A percentile compares a stretch with the other conserved stretches of the same genome.
These are phyloP conservation scores for Cladosporium sp. DNA, from an alignment of 2,329 filamentous ascomycete species.

Conservation along the genomic window DNA sequence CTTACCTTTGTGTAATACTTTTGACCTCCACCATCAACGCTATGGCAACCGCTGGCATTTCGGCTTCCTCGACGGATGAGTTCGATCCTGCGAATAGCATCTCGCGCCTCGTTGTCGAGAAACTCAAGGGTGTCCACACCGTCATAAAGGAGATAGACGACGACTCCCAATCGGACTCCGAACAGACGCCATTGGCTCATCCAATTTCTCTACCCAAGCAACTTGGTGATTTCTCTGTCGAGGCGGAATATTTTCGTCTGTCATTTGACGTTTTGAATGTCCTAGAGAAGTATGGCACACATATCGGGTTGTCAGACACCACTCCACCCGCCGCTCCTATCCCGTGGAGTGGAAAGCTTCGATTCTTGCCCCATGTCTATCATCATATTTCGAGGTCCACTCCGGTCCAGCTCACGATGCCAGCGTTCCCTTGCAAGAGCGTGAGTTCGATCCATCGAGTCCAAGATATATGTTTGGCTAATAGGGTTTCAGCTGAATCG, in stretches of 20 bases:
- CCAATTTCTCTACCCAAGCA: background rate
- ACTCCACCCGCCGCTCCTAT: background rate
- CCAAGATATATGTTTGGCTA: background rate
- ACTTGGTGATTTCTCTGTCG: background rate
- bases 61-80: background rate
- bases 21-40: background rate
- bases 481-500: background rate
- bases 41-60: background rate
- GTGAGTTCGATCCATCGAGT: background rate
- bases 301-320: background rate
- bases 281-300: background rate
- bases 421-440: background rate
- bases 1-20: background rate
- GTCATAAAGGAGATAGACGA: background rate
- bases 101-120: background rate
- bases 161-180: background rate
- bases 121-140: background rate
- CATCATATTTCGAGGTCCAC: background rate
- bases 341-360: background rate
- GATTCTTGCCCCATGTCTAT: background rate
- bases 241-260: background rate
- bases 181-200: background rate
- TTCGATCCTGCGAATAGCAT: background rate
- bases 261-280: background rate
- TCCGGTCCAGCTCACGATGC: background rate